Conservation (phyloP, 345 rosid species). For the Nephelium lappaceum region DNA sequence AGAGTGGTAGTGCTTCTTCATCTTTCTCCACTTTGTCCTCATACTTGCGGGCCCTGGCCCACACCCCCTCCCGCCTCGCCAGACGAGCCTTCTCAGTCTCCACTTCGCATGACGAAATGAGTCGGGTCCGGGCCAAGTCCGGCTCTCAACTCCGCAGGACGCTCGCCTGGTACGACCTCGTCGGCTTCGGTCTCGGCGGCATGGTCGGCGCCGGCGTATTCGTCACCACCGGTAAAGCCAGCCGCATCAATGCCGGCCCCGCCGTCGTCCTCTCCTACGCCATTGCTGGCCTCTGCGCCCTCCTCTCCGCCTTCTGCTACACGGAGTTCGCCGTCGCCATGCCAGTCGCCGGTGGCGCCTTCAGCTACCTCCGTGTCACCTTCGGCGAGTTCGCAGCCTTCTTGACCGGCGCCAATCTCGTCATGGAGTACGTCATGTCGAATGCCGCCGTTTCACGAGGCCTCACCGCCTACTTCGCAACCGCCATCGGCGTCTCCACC, state of each 20-base stretch:
- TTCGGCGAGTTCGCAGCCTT: constrained; percentile 95
- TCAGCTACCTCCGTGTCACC: constrained; percentile 87
- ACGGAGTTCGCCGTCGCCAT: constrained; percentile 96
- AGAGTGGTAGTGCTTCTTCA: constrained; percentile 26
- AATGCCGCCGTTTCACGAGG: constrained; percentile 92
- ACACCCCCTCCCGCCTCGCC: constrained; percentile 70
- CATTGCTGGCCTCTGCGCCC: constrained; percentile 96
- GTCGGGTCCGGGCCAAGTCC: constrained; percentile 53
- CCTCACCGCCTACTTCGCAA: constrained; percentile 69
- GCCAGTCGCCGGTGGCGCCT: constrained; percentile 99
- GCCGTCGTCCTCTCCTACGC: constrained; percentile 81
- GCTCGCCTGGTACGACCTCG: constrained; percentile 84
- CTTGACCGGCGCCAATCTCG: constrained; percentile 81
- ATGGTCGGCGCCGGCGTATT: constrained; percentile 98
- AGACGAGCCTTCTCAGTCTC: constrained; percentile 74
- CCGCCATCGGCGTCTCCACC: constrained; percentile 73
- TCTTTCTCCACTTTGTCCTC: constrained; percentile 63
- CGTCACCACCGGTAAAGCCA: constrained; percentile 77
- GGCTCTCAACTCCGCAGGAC: constrained; percentile 71
- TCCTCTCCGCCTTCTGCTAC: constrained; percentile 95
- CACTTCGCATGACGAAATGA: constrained; percentile 72
- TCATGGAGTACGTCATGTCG: constrained; percentile 88
- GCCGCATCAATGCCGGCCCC: constrained; percentile 69
- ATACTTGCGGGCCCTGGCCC: constrained; percentile 64
- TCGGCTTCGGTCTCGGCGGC: constrained; percentile 90